Evolutionary conservation across 345 rosid species (phyloP), one percentile per base, ranked within the genome.

Genomic region (Abelmoschus esculentus): DNA sequence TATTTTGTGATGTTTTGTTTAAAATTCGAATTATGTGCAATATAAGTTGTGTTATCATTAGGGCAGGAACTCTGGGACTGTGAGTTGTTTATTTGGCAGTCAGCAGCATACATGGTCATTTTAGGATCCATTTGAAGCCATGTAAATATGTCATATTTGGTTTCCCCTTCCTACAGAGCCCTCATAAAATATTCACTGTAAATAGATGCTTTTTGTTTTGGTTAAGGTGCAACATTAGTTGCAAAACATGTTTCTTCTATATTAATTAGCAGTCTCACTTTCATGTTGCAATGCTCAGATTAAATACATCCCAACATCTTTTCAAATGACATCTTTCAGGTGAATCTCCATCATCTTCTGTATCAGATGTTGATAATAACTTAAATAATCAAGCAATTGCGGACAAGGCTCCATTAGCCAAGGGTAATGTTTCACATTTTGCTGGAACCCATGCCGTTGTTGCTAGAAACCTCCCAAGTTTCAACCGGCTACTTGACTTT

Each of bases 331-430:
- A 80, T 72, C 73, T 67, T 69, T 70, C 80, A 90, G 97, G 97
- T 77, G 97, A 90, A 75, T 93, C 97, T 52, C 97, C 98, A 32
- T 90, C 96, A 47, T 93, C 97, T 64, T 89, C 93, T 18, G 84
- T 88, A 72, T 93, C 97, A 6, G 98, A 93, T 77, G 78, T 87
- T 29, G 98, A 93, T 77, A 63, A 63, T 63, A 86, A 82, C 81
- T 78, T 86, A 72, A 85, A 80, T 71, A 84, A 85, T 77, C 89
- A 85, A 76, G 81, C 75, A 64, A 62, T 79, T 55, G 70, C 49
- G 3, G 91, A 89, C 66, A 90, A 76, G 82, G 74, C 82, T 66
- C 72, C 81, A 67, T 70, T 77, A 70, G 70, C 87, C 31, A 86
- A 81, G 75, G 79, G 88, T 62, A 69, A 73, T 60, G 72, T 79